Conservation (phyloP, 164 flowering plant species). For the Tetracentron sinense region DNA sequence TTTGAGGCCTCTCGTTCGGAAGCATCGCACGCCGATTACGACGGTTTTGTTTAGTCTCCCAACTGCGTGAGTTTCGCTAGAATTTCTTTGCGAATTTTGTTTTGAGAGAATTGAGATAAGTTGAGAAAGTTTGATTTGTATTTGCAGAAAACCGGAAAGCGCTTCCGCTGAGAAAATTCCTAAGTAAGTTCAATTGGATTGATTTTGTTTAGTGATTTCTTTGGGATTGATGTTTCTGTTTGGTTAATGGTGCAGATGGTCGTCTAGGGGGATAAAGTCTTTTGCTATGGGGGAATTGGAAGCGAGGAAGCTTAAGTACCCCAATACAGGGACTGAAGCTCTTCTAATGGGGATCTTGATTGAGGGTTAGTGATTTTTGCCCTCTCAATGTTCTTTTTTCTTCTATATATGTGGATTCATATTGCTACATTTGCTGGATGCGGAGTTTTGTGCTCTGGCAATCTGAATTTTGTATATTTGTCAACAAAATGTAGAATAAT, state of each 20-base stretch:
- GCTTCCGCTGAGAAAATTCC: conserved; percentile 38
- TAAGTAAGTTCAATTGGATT: conserved; percentile 36
- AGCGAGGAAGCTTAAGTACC: conserved; percentile 57
- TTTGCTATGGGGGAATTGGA: conserved; percentile 58
- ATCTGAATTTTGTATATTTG: no score
- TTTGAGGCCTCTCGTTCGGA: conserved; percentile 12
- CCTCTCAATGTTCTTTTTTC: no score
- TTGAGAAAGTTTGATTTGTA: not conserved
- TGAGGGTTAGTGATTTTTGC: conserved; percentile 41
- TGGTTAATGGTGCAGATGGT: conserved; percentile 42
- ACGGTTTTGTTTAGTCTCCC: conserved; percentile 36
- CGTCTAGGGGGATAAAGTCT: conserved; percentile 50
- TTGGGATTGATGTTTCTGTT: conserved; percentile 1
- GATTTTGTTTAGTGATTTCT: not conserved
- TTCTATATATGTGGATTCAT: no score
- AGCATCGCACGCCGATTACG: conserved; percentile 13
- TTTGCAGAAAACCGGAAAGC: conserved; percentile 49
- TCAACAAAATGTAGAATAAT: no score
- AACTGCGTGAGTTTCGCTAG: conserved; percentile 30
- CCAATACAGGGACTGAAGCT: conserved; percentile 56
- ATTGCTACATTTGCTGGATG: no score
- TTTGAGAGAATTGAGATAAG: not conserved
- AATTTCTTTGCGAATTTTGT: not conserved
- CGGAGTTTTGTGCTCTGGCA: no score
- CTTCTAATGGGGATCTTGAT: conserved; percentile 61